phyloP scores from a whole-genome alignment of 1,284 basidiomycete genomes.

The Spongispora temasekensis region DNA sequence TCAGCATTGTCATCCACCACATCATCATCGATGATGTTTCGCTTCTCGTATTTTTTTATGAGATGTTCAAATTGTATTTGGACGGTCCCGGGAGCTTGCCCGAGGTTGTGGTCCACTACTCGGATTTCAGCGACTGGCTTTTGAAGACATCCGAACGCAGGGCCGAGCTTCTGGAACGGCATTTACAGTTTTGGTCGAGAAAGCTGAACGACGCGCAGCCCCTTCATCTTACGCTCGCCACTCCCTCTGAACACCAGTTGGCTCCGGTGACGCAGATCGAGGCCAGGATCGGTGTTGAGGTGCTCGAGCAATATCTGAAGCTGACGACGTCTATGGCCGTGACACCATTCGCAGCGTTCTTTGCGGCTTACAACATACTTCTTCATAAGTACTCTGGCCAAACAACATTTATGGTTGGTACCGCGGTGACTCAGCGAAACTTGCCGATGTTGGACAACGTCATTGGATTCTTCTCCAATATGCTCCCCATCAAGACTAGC shows the following conservation, averaged over 20 bases:
- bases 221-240: slow-evolving; percentile 29
- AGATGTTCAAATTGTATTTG: slow-evolving; percentile 28
- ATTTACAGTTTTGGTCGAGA: slow-evolving; percentile 29
- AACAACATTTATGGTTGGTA: slow-evolving; percentile 24
- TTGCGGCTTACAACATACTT: slow-evolving; percentile 31
- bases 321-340: slow-evolving; percentile 12
- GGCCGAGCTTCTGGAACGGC: slow-evolving; percentile 19
- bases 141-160: slow-evolving; percentile 28
- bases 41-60: slow-evolving; percentile 30
- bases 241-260: slow-evolving; percentile 26
- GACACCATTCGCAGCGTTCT: slow-evolving; percentile 30
- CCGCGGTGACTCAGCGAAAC: slow-evolving; percentile 30
- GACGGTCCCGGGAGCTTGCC: slow-evolving; percentile 23
- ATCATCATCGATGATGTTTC: slow-evolving; percentile 31
- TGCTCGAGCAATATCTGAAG: slow-evolving; percentile 24
- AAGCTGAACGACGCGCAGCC: slow-evolving; percentile 23
- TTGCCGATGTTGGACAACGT: slow-evolving; percentile 23
- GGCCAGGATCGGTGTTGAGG: slow-evolving; percentile 21
- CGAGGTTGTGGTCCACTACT: slow-evolving; percentile 29
- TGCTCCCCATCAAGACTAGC: slow-evolving; percentile 30
- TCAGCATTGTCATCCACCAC: slow-evolving; percentile 29
- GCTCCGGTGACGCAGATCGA: slow-evolving; percentile 31
- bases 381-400: slow-evolving; percentile 32
- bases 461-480: slow-evolving; percentile 32
- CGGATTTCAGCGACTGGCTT: slow-evolving; percentile 33